Conservation (phyloP, 257 asterid genomes). For the Solanum appendiculatum region DNA sequence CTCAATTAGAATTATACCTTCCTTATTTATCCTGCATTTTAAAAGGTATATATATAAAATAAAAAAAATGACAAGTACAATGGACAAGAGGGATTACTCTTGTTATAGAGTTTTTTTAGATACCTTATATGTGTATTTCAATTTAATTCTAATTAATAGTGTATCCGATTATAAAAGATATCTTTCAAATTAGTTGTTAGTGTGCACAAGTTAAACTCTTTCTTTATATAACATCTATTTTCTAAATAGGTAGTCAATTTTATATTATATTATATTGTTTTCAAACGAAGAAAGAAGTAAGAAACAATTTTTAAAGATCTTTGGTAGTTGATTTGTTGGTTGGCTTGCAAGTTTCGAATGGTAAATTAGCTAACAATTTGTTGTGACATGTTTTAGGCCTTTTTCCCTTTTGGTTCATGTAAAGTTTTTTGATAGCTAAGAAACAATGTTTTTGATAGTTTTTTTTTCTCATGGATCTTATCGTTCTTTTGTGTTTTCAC, state of each 20-base stretch:
- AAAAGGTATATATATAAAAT: neutral
- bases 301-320: neutral
- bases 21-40: neutral
- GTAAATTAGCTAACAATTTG: neutral
- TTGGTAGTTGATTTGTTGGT: neutral
- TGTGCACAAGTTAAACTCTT: neutral
- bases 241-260: neutral
- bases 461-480: neutral
- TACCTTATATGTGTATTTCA: too few species aligned
- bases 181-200: neutral
- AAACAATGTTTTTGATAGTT: too few species aligned
- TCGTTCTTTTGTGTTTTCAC: neutral
- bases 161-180: too few species aligned
- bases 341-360: neutral
- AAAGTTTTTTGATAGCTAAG: neutral
- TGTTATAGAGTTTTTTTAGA: neutral
- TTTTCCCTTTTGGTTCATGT: neutral
- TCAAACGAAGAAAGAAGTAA: neutral
- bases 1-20: neutral
- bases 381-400: neutral
- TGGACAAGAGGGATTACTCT: neutral
- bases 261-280: neutral
- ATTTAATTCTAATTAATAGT: too few species aligned
- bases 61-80: too few species aligned
- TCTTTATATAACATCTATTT: neutral